Percentiles rank a stretch among this genome's conserved stretches.
Conservation (phyloP, 2,329 filamentous ascomycete species). For the Beauveria australis region DNA sequence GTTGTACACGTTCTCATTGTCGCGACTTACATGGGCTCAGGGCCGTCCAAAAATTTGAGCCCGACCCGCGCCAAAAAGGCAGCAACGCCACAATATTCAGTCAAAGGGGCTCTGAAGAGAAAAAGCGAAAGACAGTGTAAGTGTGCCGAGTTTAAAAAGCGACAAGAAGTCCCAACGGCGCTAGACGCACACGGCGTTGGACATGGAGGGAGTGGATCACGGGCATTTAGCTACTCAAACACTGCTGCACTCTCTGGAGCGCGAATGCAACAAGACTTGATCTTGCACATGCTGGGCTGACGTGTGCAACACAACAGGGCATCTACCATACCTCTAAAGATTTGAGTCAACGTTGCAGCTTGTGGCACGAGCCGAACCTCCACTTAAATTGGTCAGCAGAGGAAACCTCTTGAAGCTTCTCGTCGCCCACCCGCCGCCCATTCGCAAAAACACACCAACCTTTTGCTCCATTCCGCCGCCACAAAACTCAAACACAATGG, state of each 20-base stretch:
- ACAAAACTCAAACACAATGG: background rate
- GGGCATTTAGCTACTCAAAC: too few species aligned
- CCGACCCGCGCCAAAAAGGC: too few species aligned
- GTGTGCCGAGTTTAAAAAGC: too few species aligned
- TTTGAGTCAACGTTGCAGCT: background rate
- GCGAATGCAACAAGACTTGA: background rate
- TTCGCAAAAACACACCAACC: background rate
- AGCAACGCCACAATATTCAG: too few species aligned
- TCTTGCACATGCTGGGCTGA: background rate
- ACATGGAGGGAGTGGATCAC: too few species aligned
- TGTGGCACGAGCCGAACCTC: background rate
- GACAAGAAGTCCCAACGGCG: too few species aligned
- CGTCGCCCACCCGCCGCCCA: background rate
- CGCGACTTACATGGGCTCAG: too few species aligned
- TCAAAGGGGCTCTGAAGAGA: too few species aligned
- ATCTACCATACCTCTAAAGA: background rate
- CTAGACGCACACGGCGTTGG: too few species aligned
- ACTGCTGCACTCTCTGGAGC: background rate
- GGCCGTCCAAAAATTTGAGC: too few species aligned
- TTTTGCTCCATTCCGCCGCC: background rate
- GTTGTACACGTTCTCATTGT: too few species aligned
- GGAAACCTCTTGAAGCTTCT: background rate
- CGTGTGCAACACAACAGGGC: background rate
- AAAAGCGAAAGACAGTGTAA: too few species aligned
- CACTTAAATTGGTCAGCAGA: conserved; percentile 7